These are phyloP conservation scores for Keithomyces neogunnii DNA, from an alignment of 2,329 filamentous ascomycete genomes.

Conservation along the genomic window DNA sequence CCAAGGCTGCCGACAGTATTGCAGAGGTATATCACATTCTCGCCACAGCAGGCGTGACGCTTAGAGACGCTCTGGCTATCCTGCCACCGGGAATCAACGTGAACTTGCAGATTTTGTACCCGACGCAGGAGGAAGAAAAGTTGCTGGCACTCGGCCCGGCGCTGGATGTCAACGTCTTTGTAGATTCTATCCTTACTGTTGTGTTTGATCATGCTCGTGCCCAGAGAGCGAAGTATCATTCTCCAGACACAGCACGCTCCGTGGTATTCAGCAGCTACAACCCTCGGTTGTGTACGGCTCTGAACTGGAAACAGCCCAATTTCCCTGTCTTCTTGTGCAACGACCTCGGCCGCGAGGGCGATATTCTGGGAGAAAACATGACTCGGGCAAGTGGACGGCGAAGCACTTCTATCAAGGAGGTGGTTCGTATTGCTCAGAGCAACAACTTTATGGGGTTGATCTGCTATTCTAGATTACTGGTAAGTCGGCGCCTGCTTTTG, in stretches of 20 bases:
- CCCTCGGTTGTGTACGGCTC: constrained; percentile 76
- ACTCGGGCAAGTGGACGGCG: constrained; percentile 55
- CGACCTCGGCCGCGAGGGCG: constrained; percentile 63
- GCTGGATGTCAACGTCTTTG: constrained; percentile 76
- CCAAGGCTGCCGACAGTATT: constrained; percentile 44
- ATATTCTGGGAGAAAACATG: constrained; percentile 26
- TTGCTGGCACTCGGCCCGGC: constrained; percentile 62
- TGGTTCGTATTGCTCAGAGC: constrained; percentile 81
- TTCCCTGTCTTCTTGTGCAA: constrained; percentile 96
- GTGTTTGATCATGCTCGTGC: constrained; percentile 86
- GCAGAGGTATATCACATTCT: constrained; percentile 64
- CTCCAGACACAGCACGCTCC: constrained; percentile 66
- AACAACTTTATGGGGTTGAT: constrained; percentile 99
- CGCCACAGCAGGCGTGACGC: constrained; percentile 66
- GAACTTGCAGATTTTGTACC: constrained; percentile 88
- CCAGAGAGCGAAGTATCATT: constrained; percentile 53
- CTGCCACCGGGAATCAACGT: constrained; percentile 76
- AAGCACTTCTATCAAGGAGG: constrained; percentile 86
- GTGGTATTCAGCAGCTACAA: constrained; percentile 95
- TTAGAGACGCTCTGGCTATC: constrained; percentile 66
- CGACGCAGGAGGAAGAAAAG: constrained; percentile 65
- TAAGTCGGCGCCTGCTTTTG: constrained; percentile 36
- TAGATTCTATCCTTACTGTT: constrained; percentile 71
- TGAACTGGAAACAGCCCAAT: constrained; percentile 99
- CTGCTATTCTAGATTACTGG: constrained; percentile 77